Evolutionary conservation across 78 protist species (phyloP).

Genomic region (Dictyostelium citrinum): DNA sequence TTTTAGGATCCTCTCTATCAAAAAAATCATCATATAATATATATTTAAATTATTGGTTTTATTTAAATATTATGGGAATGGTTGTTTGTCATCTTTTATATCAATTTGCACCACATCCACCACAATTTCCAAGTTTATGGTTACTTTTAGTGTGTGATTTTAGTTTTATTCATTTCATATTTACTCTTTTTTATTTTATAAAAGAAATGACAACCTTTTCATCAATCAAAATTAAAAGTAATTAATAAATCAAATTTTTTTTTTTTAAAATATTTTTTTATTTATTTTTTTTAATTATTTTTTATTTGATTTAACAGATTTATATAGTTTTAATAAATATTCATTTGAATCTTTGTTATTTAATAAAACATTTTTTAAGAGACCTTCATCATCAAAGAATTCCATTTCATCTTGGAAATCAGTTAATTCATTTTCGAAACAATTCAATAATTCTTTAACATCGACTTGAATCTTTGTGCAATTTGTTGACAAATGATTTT

Average conservation of each 20-base stretch:
- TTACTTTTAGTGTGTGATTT: slow-evolving; percentile 17
- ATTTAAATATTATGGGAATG: slow-evolving; percentile 22
- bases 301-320: background rate
- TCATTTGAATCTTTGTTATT: slow-evolving; percentile 18
- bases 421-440: slow-evolving; percentile 27
- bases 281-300: background rate
- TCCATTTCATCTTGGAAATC: slow-evolving; percentile 18
- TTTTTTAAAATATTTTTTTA: background rate
- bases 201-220: background rate
- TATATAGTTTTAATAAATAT: background rate
- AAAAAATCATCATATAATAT: background rate
- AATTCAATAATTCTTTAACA: background rate
- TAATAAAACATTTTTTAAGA: slow-evolving; percentile 3
- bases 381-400: slow-evolving; percentile 48
- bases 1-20: background rate
- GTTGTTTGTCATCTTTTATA: background rate
- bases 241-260: background rate
- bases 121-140: slow-evolving; percentile 41
- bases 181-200: background rate
- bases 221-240: background rate
- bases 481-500: background rate
- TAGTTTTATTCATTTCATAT: slow-evolving; percentile 40
- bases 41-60: background rate
- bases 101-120: slow-evolving; percentile 47
- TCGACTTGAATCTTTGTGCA: slow-evolving; percentile 22